phyloP scores from a whole-genome alignment of 345 rosid genomes.

The Mangifera indica region DNA sequence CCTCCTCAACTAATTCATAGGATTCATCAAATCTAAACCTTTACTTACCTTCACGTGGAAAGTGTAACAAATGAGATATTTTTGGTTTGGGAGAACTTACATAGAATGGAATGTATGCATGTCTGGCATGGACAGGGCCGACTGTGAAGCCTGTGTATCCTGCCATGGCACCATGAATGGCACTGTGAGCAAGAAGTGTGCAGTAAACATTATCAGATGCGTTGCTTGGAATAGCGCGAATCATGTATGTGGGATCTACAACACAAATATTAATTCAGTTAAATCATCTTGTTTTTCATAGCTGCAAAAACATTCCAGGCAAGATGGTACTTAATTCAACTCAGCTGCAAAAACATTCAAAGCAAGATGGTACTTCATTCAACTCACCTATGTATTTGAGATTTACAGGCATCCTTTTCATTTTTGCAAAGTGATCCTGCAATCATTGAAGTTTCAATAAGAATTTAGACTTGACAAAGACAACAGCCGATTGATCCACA shows the following conservation, averaged over 20 bases:
- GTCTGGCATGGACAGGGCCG: slow-evolving; percentile 49
- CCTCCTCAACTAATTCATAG: too few relatives aligned
- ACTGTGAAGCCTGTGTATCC: slow-evolving; percentile 57
- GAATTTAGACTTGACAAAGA: too few relatives aligned
- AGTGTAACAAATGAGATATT: not conserved
- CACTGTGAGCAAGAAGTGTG: slow-evolving; percentile 59
- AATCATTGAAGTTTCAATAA: not conserved
- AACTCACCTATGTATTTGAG: slow-evolving; percentile 59
- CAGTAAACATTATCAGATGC: slow-evolving; percentile 64
- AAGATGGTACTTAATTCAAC: not conserved
- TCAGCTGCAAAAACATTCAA: slow-evolving; percentile 8
- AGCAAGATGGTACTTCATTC: not conserved
- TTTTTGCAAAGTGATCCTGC: slow-evolving; percentile 51
- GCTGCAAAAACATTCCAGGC: not conserved
- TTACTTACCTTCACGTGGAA: not conserved
- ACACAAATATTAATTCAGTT: not conserved
- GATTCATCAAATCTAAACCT: too few relatives aligned
- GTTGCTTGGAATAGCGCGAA: slow-evolving; percentile 53
- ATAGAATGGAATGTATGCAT: slow-evolving; percentile 47
- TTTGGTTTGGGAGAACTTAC: slow-evolving; percentile 25
- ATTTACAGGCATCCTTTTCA: slow-evolving; percentile 45
- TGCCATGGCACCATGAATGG: slow-evolving; percentile 63
- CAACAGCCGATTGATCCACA: too few relatives aligned
- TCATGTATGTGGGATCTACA: slow-evolving; percentile 63
- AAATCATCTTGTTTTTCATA: too few relatives aligned